A percentile compares a stretch with the other conserved stretches of the same genome.
Conservation (phyloP, 805 yeast genomes). For the Metschnikowia orientalis region DNA sequence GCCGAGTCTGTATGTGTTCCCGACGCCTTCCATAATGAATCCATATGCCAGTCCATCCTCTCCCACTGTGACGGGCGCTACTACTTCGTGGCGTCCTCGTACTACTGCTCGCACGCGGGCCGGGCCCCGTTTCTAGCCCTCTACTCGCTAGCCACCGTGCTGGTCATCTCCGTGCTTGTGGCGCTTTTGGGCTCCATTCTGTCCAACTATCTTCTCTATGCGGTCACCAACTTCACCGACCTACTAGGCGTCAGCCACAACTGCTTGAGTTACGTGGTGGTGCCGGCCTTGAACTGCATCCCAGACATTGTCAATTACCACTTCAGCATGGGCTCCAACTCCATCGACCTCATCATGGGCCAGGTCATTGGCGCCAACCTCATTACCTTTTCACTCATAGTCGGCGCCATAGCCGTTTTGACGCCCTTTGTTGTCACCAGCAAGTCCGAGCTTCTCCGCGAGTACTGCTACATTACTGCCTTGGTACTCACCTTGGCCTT, state of each 20-base stretch:
- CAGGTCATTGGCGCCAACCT: slow-evolving; percentile 35
- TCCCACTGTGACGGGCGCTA: slow-evolving; percentile 21
- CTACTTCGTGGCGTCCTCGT: slow-evolving; percentile 25
- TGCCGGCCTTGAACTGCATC: slow-evolving; percentile 35
- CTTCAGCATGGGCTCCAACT: slow-evolving; percentile 24
- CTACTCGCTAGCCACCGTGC: slow-evolving; percentile 2
- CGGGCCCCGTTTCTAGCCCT: slow-evolving; percentile 11
- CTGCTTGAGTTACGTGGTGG: slow-evolving; percentile 29
- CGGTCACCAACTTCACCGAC: slow-evolving; percentile 26
- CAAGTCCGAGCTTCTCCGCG: slow-evolving; percentile 20
- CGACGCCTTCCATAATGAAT: too few relatives aligned
- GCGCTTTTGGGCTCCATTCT: slow-evolving; percentile 30
- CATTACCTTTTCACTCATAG: slow-evolving; percentile 29
- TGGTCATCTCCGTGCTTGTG: slow-evolving; percentile 13
- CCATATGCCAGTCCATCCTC: slow-evolving; percentile 18
- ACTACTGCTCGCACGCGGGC: slow-evolving; percentile 24
- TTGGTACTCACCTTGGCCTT: slow-evolving; percentile 24
- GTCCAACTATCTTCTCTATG: slow-evolving; percentile 30
- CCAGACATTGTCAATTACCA: slow-evolving; percentile 38
- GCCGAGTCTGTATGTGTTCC: too few relatives aligned
- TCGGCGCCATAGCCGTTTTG: slow-evolving; percentile 28
- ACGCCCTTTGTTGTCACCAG: slow-evolving; percentile 23
- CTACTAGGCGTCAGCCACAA: slow-evolving; percentile 24
- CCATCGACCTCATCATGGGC: slow-evolving; percentile 34
- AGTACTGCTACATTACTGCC: slow-evolving; percentile 28